Percentiles rank a stretch among this genome's conserved stretches.
These are phyloP conservation scores for Pogostemon cablin DNA, from an alignment of 257 asterid genomes.

Conservation along the genomic window DNA sequence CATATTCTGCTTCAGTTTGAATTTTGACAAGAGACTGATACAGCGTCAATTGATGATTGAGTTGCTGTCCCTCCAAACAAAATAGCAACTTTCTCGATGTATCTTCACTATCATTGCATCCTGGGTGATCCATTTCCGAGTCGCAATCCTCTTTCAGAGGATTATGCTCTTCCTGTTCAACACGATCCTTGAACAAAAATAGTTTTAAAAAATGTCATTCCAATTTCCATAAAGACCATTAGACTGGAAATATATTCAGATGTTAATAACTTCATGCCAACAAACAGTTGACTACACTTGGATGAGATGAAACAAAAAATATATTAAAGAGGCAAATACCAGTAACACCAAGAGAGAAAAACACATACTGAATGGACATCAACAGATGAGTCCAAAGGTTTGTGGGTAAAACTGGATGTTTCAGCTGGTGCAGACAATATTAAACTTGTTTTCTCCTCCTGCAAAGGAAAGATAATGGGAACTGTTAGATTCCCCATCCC, in stretches of 20 bases:
- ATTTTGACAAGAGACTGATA: conserved; percentile 73
- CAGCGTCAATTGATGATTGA: conserved; percentile 56
- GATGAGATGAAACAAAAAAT: background rate
- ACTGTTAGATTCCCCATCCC: background rate
- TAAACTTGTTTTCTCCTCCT: conserved; percentile 44
- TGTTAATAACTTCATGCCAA: background rate
- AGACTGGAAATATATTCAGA: conserved; percentile 9
- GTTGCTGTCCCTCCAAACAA: conserved; percentile 66
- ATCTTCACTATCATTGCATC: conserved; percentile 43
- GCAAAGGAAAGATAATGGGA: conserved; percentile 37
- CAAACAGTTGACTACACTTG: background rate
- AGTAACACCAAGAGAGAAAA: conserved; percentile 27
- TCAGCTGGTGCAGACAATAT: conserved; percentile 47
- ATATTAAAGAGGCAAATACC: conserved; percentile 17
- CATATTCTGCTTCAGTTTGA: conserved; percentile 50
- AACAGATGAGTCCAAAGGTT: conserved; percentile 37
- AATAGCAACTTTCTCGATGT: conserved; percentile 56
- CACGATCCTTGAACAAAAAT: conserved; percentile 45
- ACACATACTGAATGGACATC: conserved; percentile 48
- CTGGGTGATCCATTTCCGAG: conserved; percentile 36
- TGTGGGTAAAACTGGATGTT: conserved; percentile 40
- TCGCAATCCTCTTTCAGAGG: conserved; percentile 39
- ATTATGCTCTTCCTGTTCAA: conserved; percentile 44
- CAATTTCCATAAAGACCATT: background rate
- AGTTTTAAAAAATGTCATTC: conserved; percentile 11